Evolutionary conservation across 2,329 filamentous ascomycete genomes (phyloP).

Genomic region (Arthrobotrys entomopaga): DNA sequence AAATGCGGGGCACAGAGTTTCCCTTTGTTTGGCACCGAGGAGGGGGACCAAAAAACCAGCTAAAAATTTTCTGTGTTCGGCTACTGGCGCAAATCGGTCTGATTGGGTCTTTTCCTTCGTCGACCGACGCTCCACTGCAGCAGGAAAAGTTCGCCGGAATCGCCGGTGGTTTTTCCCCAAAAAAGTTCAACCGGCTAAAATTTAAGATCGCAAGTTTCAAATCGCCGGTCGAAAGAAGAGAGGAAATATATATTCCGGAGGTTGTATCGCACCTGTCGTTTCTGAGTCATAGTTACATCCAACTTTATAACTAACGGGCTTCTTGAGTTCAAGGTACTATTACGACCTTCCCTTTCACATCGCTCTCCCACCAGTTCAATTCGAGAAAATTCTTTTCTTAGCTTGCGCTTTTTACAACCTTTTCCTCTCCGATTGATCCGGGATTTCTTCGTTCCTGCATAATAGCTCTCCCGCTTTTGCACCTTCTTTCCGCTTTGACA

Average conservation of each 20-base stretch:
- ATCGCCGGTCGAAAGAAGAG: neutral
- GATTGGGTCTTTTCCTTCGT: neutral
- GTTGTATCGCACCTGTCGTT: conserved; percentile 12
- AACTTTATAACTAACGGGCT: neutral
- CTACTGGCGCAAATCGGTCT: conserved; percentile 40
- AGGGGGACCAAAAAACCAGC: conserved; percentile 1
- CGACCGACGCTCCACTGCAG: neutral
- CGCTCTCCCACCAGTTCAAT: neutral
- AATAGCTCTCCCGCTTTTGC: neutral
- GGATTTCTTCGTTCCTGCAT: conserved; percentile 21
- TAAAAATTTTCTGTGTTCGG: conserved; percentile 32
- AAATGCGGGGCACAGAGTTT: conserved; percentile 17
- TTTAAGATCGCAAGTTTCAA: conserved; percentile 9
- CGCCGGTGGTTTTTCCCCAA: neutral
- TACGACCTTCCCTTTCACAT: conserved; percentile 10
- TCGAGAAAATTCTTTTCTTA: conserved; percentile 13
- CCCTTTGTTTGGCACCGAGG: conserved; percentile 1
- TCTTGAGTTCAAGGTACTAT: too few species aligned
- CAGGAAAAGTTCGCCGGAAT: conserved; percentile 12
- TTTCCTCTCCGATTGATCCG: neutral
- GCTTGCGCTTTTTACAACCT: conserved; percentile 21
- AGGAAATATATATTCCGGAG: conserved; percentile 8
- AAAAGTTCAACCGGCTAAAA: conserved; percentile 24
- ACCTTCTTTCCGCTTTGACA: conserved; percentile 4
- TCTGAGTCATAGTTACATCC: conserved; percentile 34